Conservation (phyloP, 2,329 filamentous ascomycete species). For the Remersonia thermophila region DNA sequence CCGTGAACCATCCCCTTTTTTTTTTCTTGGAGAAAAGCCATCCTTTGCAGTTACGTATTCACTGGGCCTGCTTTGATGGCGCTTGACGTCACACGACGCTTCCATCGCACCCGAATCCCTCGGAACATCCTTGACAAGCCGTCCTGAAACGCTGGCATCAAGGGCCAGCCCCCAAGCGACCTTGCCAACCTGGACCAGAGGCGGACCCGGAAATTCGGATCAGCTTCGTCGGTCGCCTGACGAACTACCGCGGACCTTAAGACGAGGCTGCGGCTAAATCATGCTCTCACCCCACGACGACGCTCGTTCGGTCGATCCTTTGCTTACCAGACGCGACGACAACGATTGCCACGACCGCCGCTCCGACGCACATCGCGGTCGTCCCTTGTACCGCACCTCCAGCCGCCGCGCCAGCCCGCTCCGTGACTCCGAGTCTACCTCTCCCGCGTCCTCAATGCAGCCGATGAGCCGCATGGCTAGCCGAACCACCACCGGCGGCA, state of each 20-base stretch:
- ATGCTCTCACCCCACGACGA: conserved; percentile 13
- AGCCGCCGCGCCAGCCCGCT: conserved; percentile 5
- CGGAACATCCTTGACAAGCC: not conserved
- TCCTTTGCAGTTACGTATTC: not conserved
- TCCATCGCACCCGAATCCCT: not conserved
- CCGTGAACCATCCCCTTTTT: too few species aligned
- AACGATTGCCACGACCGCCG: not conserved
- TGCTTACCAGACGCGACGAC: conserved; percentile 5
- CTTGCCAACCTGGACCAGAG: too few species aligned
- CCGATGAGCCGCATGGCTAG: conserved; percentile 26
- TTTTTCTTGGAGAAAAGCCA: too few species aligned
- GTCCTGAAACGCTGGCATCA: not conserved
- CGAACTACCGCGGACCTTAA: too few species aligned
- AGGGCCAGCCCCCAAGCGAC: not conserved
- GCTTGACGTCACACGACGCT: not conserved
- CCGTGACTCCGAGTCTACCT: conserved; percentile 1
- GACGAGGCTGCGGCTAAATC: not conserved
- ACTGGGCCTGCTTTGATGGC: not conserved
- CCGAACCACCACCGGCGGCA: conserved; percentile 40
- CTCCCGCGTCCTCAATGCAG: not conserved
- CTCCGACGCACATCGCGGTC: conserved; percentile 9
- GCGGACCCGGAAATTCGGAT: too few species aligned
- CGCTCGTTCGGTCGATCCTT: conserved; percentile 11
- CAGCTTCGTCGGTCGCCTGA: not conserved
- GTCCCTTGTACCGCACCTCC: conserved; percentile 3